These are phyloP conservation scores for Starmera quercuum DNA, from an alignment of 805 yeast genomes.

Conservation along the genomic window DNA sequence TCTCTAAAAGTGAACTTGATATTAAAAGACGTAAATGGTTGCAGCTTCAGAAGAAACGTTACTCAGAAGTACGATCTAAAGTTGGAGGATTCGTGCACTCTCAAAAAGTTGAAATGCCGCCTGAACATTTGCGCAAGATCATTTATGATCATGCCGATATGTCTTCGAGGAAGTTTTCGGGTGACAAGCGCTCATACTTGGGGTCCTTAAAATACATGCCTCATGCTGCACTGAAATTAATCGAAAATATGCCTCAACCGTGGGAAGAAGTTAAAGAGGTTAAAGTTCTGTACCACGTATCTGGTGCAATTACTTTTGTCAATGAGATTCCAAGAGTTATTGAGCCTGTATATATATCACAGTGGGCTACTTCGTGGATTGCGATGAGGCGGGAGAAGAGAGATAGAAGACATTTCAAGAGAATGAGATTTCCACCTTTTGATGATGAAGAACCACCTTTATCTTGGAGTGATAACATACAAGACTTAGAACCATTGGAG, in stretches of 20 bases:
- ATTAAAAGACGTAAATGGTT: constrained; percentile 52
- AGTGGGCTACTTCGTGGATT: constrained; percentile 92
- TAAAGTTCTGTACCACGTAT: constrained; percentile 76
- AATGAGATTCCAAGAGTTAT: constrained; percentile 88
- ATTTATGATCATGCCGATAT: constrained; percentile 80
- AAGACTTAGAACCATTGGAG: constrained; percentile 65
- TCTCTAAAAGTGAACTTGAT: constrained; percentile 25
- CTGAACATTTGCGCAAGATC: constrained; percentile 84
- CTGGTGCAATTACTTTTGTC: constrained; percentile 94
- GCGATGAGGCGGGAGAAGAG: constrained; percentile 92
- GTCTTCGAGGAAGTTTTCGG: constrained; percentile 67
- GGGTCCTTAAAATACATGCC: constrained; percentile 95
- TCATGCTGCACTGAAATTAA: constrained; percentile 80
- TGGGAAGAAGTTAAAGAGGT: constrained; percentile 91
- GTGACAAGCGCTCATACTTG: constrained; percentile 79
- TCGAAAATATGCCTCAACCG: constrained; percentile 98
- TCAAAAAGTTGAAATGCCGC: constrained; percentile 79
- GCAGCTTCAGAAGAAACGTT: constrained; percentile 52
- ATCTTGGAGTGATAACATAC: constrained; percentile 72
- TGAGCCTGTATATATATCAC: constrained; percentile 86
- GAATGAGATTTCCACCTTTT: constrained; percentile 92
- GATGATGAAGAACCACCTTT: constrained; percentile 97
- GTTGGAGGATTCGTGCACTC: constrained; percentile 45
- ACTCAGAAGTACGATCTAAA: constrained; percentile 25
- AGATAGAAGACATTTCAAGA: constrained; percentile 80